These are phyloP conservation scores for Trichomonas gallinae DNA, from an alignment of 208 protist species.

Conservation along the genomic window DNA sequence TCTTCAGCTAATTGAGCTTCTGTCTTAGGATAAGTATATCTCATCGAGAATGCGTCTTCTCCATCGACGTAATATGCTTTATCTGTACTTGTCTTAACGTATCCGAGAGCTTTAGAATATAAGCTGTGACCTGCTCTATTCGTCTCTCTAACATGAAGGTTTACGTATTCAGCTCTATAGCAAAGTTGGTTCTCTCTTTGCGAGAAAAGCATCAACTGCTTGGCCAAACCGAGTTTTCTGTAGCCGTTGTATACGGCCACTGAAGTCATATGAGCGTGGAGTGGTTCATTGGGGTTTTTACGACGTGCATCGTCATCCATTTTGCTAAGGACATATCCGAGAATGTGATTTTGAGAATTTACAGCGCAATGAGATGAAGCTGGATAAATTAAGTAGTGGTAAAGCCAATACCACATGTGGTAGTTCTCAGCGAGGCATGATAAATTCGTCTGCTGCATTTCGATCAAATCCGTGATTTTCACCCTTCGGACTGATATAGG, in stretches of 20 bases:
- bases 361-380: background rate
- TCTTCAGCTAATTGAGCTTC: background rate
- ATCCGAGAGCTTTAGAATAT: background rate
- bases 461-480: background rate
- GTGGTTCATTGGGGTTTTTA: background rate
- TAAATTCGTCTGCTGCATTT: slow-evolving; percentile 9
- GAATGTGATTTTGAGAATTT: background rate
- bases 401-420: slow-evolving; percentile 20
- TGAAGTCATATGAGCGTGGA: background rate
- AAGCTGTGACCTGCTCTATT: background rate
- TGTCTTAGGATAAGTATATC: background rate
- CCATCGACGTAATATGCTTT: background rate
- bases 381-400: background rate
- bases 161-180: background rate
- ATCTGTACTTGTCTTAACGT: background rate
- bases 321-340: slow-evolving; percentile 2
- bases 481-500: background rate
- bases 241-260: slow-evolving; percentile 5
- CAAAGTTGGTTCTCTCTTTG: background rate
- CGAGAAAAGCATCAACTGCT: background rate
- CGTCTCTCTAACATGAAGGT: background rate
- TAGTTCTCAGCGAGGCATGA: background rate
- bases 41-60: background rate
- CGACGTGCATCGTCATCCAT: background rate
- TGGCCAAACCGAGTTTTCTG: background rate